Evolutionary conservation across 2,329 filamentous ascomycete genomes (phyloP).

Genomic region (Fusarium solani-melongenae): DNA sequence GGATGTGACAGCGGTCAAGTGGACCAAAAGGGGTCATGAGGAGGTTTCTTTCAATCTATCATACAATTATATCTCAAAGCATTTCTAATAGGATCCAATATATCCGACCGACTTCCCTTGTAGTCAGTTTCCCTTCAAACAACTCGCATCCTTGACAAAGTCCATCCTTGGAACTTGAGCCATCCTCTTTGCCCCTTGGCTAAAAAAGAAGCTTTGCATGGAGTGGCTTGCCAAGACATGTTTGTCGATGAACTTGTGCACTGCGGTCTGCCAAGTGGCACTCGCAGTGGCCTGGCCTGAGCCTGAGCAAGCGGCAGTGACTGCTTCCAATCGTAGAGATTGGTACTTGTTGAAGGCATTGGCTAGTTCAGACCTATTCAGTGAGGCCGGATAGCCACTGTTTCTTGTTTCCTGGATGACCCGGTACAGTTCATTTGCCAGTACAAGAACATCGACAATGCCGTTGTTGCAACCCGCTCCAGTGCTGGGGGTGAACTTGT

Average conservation of each 20-base stretch:
- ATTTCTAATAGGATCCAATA: background rate
- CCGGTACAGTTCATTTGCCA: constrained; percentile 43
- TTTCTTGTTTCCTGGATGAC: background rate
- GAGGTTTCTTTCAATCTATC: background rate
- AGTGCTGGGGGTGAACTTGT: constrained; percentile 52
- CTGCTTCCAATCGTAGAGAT: constrained; percentile 14
- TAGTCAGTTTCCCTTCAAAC: background rate
- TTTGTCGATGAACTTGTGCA: constrained; percentile 29
- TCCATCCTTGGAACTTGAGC: constrained; percentile 10
- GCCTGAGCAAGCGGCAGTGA: constrained; percentile 9
- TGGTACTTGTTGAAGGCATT: constrained; percentile 27
- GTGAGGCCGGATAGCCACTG: background rate
- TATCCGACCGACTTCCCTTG: background rate
- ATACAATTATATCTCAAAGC: background rate
- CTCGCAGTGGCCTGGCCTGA: constrained; percentile 12
- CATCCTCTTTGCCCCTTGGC: constrained; percentile 2
- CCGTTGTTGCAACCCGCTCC: constrained; percentile 51
- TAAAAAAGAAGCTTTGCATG: constrained; percentile 22
- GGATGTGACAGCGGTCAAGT: background rate
- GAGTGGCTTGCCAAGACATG: constrained; percentile 8
- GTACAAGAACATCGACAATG: constrained; percentile 46
- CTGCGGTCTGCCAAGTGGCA: constrained; percentile 25
- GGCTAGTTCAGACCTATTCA: background rate
- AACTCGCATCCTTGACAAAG: constrained; percentile 1
- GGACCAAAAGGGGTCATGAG: background rate